Evolutionary conservation across 805 yeast species (phyloP).

Genomic region (Tetrapisispora arboricola): DNA sequence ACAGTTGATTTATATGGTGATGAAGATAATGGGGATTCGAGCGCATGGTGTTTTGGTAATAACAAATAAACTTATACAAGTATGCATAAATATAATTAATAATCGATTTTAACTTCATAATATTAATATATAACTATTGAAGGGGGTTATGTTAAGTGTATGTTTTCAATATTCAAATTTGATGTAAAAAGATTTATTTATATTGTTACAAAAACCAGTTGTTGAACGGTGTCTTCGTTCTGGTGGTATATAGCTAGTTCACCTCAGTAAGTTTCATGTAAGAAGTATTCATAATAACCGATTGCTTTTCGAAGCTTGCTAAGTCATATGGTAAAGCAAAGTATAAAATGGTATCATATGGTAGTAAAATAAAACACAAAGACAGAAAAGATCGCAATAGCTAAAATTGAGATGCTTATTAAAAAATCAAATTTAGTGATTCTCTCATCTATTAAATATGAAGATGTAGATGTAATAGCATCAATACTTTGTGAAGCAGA

Average conservation of each 20-base stretch:
- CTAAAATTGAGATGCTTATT: not conserved
- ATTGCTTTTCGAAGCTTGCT: not conserved
- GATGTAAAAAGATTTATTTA: not conserved
- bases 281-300: no score
- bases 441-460: slow-evolving; percentile 1
- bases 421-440: not conserved
- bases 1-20: slow-evolving; percentile 26
- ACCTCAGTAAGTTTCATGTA: no score
- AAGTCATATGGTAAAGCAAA: not conserved
- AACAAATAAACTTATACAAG: slow-evolving; percentile 5
- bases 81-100: no score
- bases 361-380: slow-evolving; percentile 1
- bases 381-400: not conserved
- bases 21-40: slow-evolving; percentile 13
- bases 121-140: no score
- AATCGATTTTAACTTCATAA: no score
- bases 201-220: not conserved
- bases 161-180: no score
- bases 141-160: no score
- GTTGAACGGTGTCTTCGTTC: not conserved
- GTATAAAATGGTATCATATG: slow-evolving; percentile 9
- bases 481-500: slow-evolving; percentile 1
- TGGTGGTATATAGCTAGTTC: no score
- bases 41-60: slow-evolving; percentile 27
- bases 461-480: not conserved